Conservation (phyloP, 139 green algal genomes). For the Pseudopediastrum boryanum region DNA sequence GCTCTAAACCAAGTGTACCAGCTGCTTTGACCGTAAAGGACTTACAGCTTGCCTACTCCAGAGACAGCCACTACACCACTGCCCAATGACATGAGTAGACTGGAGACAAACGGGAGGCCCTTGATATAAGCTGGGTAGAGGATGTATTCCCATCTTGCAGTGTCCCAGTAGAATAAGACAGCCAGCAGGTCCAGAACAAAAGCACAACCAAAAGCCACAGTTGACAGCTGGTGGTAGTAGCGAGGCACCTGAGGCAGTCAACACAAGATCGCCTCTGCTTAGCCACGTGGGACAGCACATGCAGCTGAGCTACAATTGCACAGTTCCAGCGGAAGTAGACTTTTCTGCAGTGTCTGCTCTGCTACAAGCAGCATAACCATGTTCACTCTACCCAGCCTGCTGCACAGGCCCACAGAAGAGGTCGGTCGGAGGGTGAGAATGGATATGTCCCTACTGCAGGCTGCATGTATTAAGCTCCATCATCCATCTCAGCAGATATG, state of each 20-base stretch:
- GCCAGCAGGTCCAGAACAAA: constrained; percentile 18
- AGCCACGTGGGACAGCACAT: background rate
- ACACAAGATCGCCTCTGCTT: background rate
- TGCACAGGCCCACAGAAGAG: no score
- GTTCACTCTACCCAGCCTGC: no score
- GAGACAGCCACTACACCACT: background rate
- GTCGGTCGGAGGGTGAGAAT: background rate
- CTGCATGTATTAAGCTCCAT: background rate
- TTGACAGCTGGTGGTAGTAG: background rate
- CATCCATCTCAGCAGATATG: background rate
- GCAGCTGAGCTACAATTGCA: background rate
- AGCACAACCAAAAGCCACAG: background rate
- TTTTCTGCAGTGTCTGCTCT: background rate
- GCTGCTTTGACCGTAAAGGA: background rate
- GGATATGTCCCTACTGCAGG: constrained; percentile 6
- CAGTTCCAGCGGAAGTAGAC: background rate
- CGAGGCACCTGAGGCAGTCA: background rate
- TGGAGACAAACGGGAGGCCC: constrained; percentile 10
- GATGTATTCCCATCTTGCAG: background rate
- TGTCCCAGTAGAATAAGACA: background rate
- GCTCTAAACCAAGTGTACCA: background rate
- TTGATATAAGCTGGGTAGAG: constrained; percentile 23
- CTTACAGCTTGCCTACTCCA: constrained; percentile 11
- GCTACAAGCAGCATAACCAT: background rate
- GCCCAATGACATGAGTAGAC: constrained; percentile 7